A percentile compares a stretch with the other conserved stretches of the same genome.
Conservation (phyloP, 441 rosid species). For the Breynia disticha region DNA sequence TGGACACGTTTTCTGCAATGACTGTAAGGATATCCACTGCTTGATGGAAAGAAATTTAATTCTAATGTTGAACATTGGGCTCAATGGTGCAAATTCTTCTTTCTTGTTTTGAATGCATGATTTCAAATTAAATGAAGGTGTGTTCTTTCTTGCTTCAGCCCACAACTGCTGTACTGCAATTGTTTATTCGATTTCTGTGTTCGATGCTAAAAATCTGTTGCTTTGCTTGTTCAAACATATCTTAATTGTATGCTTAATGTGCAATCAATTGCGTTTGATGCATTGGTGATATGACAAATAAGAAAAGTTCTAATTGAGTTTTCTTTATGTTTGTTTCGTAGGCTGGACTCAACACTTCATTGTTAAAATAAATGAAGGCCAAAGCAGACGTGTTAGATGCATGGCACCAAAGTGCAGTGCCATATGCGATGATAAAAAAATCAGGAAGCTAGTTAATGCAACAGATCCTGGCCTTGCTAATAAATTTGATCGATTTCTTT, state of each 20-base stretch:
- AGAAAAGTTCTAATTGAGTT: not conserved
- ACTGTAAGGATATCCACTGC: conserved; percentile 29
- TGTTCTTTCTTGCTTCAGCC: not conserved
- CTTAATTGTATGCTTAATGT: not conserved
- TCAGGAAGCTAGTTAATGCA: conserved; percentile 42
- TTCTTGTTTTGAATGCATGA: too few species aligned
- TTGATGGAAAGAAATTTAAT: too few species aligned
- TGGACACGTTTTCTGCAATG: conserved; percentile 46
- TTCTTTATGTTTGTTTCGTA: conserved; percentile 14
- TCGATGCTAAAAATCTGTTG: too few species aligned
- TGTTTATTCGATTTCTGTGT: not conserved
- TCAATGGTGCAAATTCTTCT: too few species aligned
- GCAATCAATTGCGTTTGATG: too few species aligned
- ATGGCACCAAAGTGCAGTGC: conserved; percentile 65
- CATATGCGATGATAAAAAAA: conserved; percentile 52
- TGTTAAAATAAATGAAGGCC: conserved; percentile 73
- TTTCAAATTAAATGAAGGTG: not conserved
- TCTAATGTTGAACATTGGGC: too few species aligned
- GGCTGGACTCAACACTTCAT: conserved; percentile 80
- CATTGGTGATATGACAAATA: not conserved
- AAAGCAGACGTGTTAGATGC: conserved; percentile 63
- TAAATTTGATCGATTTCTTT: conserved; percentile 70
- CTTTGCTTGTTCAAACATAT: too few species aligned
- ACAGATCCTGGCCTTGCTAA: conserved; percentile 47
- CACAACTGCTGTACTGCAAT: not conserved